Percentiles rank a stretch among this genome's conserved stretches.
Evolutionary conservation across 169 alveolate species (phyloP).

Genomic region (Plasmodium knowlesi): DNA sequence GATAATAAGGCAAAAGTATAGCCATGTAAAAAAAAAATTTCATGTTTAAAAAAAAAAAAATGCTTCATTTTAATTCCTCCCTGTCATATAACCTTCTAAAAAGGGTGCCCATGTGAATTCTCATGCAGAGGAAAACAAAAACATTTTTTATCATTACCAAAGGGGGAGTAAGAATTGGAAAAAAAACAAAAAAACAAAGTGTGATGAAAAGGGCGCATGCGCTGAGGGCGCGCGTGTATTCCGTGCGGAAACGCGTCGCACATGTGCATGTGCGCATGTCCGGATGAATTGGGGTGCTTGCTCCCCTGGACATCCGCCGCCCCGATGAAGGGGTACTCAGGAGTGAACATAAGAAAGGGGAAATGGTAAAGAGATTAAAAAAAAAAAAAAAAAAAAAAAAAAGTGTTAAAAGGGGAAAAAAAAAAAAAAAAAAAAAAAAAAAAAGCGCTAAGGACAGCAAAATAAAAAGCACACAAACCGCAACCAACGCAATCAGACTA

Average conservation of each 20-base stretch:
- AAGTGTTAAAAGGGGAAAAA: too few relatives aligned
- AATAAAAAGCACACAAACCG: not conserved
- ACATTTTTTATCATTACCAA: not conserved
- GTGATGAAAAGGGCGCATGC: not conserved
- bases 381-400: constrained; percentile 5
- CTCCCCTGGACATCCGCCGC: not conserved
- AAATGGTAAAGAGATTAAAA: not conserved
- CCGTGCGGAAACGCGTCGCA: not conserved
- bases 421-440: not conserved
- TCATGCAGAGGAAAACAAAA: not conserved
- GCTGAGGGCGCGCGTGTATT: not conserved
- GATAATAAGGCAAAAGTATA: not conserved
- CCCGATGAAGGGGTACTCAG: not conserved
- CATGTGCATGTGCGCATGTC: not conserved
- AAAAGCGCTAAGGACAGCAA: not conserved
- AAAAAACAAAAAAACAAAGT: too few relatives aligned
- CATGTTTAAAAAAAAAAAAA: not conserved
- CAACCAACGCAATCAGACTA: not conserved
- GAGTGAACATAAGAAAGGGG: not conserved
- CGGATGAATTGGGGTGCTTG: not conserved
- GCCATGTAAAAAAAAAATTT: not conserved
- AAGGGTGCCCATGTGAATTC: not conserved
- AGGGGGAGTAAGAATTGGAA: not conserved
- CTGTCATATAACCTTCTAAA: not conserved
- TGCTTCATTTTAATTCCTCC: not conserved